A percentile compares a stretch with the other conserved stretches of the same genome.
phyloP scores from a whole-genome alignment of 352 stramenopile genomes.

The Pythium dissotocum region DNA sequence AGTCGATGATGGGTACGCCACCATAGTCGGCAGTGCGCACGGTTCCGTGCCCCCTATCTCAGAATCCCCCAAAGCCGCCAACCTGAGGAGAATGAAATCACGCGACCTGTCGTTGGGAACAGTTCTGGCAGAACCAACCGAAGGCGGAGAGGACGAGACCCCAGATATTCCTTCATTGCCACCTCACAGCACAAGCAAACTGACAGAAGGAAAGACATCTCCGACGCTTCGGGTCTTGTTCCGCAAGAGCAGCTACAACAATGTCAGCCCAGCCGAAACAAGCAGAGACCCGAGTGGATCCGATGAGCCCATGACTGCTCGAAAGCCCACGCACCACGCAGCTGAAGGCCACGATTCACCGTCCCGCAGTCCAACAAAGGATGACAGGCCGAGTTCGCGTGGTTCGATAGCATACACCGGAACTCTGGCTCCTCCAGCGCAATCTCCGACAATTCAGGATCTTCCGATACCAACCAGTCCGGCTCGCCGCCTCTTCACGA shows the following conservation, averaged over 20 bases:
- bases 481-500: slow-evolving; percentile 18
- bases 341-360: background rate
- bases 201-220: background rate
- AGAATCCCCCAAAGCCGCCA: background rate
- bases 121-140: background rate
- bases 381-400: background rate
- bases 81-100: background rate
- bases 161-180: background rate
- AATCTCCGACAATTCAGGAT: background rate
- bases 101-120: background rate
- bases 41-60: background rate
- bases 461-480: background rate
- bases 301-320: background rate
- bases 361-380: background rate
- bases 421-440: background rate
- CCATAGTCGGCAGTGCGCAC: background rate
- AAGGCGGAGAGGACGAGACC: background rate
- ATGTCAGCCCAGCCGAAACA: slow-evolving; percentile 6
- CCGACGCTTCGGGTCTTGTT: slow-evolving; percentile 10
- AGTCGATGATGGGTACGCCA: background rate
- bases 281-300: background rate
- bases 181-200: background rate
- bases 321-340: background rate
- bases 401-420: background rate
- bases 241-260: slow-evolving; percentile 18